Evolutionary conservation across 2,329 filamentous ascomycete genomes (phyloP).

Genomic region (Colletotrichum nymphaeae): DNA sequence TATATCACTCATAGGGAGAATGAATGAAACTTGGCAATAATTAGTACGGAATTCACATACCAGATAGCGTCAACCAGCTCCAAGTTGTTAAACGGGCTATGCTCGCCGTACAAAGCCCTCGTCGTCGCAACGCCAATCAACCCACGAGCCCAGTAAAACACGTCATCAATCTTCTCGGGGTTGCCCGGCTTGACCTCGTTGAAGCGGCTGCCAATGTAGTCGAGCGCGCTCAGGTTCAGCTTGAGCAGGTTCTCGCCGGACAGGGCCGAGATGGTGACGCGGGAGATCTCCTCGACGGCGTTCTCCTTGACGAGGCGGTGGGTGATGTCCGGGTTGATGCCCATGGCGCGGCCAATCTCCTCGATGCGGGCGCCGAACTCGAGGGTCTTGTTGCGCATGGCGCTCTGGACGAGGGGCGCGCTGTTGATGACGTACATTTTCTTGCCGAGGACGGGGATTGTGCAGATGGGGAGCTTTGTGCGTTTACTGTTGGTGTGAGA

Average conservation of each 20-base stretch:
- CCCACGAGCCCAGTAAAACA: constrained; percentile 52
- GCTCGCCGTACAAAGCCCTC: constrained; percentile 53
- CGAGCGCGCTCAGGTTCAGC: constrained; percentile 49
- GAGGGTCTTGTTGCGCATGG: constrained; percentile 50
- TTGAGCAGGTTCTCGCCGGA: constrained; percentile 45
- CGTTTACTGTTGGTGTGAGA: constrained; percentile 36
- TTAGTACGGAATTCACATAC: no score
- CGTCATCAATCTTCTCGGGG: constrained; percentile 39
- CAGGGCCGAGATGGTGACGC: constrained; percentile 43
- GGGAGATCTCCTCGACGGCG: constrained; percentile 45
- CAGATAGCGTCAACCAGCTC: constrained; percentile 14
- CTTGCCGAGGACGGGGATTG: constrained; percentile 55
- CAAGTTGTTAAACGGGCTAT: constrained; percentile 51
- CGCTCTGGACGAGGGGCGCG: constrained; percentile 50
- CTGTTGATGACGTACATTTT: constrained; percentile 59
- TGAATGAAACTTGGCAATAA: no score
- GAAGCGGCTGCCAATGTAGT: constrained; percentile 45
- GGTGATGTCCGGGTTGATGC: constrained; percentile 43
- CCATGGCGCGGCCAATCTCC: constrained; percentile 42
- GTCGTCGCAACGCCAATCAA: constrained; percentile 51
- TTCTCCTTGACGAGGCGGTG: constrained; percentile 50
- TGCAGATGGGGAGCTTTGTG: constrained; percentile 50
- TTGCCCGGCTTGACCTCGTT: constrained; percentile 36
- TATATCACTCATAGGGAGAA: not conserved
- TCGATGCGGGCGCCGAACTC: constrained; percentile 55